Base-by-base conservation (phyloP, 257 asterid genomes). In the Scutellaria baicalensis region DNA sequence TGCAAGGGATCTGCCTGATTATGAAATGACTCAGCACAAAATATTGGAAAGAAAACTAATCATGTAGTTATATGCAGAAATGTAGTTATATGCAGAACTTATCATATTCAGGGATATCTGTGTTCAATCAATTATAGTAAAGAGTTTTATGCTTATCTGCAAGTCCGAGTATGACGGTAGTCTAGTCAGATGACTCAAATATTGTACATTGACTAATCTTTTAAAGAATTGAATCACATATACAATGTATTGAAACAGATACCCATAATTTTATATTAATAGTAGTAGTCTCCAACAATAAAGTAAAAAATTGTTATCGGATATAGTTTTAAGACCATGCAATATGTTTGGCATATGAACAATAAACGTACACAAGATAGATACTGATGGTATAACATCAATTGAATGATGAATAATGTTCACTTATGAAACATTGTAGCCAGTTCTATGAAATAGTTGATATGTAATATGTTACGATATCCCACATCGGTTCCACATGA, bases 1-100 rank as follows among this genome's bases (percentile, higher is more conserved):
- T 61, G 98, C 98, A 82, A 93, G 95, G 75, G 98, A 93, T 85
- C 98, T 93, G 85, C 79, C 84, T 80, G 86, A 80, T 83, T 66
- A 71, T 72, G 82, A 75, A 47, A 64, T 50, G 78, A 70, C 69
- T 79, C 77, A 72, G 81, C 47, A 73, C 38, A 38, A 55, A 60
- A 45, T 4, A 55, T 33, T 18, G 27, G 66, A 50, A 48, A 31
- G 8, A 59, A 59, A 58, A 48, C 10, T 2, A 14, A 59, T 55
- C 6, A 74, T 36, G 38, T n/a, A 54, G 39, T 5, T 21, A 8
- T 20, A n/a, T 39, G 69, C 55, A 47, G 11, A 56, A 52, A 74
- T 35, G 47, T 13, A 54, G 39, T 5, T 21, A 8, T 20, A n/a
- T 39, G 69, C 55, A 47, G 11, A 56, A 52, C 52, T 18, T 13